Evolutionary conservation across 495 filamentous ascomycete species (phyloP), one percentile per base, ranked within the genome.

Genomic region (Xylaria longipes): DNA sequence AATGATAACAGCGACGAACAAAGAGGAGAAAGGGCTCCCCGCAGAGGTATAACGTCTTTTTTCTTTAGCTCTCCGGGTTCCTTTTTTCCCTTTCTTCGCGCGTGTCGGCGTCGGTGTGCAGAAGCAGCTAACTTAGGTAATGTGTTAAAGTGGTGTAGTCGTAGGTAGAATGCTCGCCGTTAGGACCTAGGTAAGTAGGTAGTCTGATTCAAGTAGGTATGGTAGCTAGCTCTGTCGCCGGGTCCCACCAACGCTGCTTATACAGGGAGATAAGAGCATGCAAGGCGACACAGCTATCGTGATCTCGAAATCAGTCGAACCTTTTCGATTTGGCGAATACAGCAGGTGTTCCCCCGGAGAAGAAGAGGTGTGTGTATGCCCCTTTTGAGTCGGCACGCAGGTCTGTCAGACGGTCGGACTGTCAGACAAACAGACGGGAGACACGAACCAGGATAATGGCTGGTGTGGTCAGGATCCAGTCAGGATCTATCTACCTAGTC

Each of bases 31-130:
- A 45, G 12, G 8, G 37, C 37, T 60, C 25, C 66, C 66, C 35
- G 35, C 50, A 46, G 22, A 68, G 52, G 52, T 22, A 22, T 46
- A 57, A 45, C 37, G n/a, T 8, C 25, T 17, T 27, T 43, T 45
- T 39, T 46, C 52, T 58, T 68, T 57, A 31, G 48, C 52, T 68
- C 39, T 27, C 2, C 15, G 14, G 17, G n/a, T 29, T 67, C 31
- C 43, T 17, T 43, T 65, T 65, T 29, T 17, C 39, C 33, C n/a
- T 67, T 27, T 22, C 20, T 45, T 29, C 25, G 62, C n/a, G n/a
- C n/a, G 25, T 52, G 45, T 25, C 5, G 7, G 37, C 22, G 50
- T 68, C 66, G 66, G 66, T 68, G 66, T 68, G 63, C 45, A 66
- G 22, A 50, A 50, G 63, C 45, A 46, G 46, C 63, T 66, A 60